Percentiles rank a stretch among this genome's conserved stretches.
phyloP scores from a whole-genome alignment of 108 stramenopile species.

The Cyclostephanos tholiformis region DNA sequence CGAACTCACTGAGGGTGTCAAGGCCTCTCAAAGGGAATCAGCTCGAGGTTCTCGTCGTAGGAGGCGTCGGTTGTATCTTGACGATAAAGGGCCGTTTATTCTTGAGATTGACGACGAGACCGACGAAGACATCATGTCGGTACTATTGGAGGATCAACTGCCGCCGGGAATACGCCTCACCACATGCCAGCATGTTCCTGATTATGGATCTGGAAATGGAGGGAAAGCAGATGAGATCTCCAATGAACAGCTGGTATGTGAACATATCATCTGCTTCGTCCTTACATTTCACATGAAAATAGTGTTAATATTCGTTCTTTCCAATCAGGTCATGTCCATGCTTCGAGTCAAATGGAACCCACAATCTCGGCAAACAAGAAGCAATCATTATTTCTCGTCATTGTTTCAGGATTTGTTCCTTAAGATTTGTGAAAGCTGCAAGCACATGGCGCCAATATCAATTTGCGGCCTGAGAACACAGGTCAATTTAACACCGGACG shows the following conservation, averaged over 20 bases:
- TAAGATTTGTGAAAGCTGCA: slow-evolving; percentile 68
- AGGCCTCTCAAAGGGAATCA: slow-evolving; percentile 30
- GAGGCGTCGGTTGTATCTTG: slow-evolving; percentile 75
- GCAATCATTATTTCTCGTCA: slow-evolving; percentile 77
- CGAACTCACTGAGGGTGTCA: slow-evolving; percentile 44
- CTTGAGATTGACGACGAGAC: slow-evolving; percentile 93
- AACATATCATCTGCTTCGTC: background rate
- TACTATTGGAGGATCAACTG: slow-evolving; percentile 71
- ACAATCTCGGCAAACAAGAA: slow-evolving; percentile 70
- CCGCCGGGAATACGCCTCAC: slow-evolving; percentile 75
- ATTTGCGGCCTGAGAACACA: slow-evolving; percentile 84
- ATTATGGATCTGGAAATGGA: slow-evolving; percentile 74
- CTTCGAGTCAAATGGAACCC: slow-evolving; percentile 88
- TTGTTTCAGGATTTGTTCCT: slow-evolving; percentile 86
- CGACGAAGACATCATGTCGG: slow-evolving; percentile 86
- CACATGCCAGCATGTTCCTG: slow-evolving; percentile 77
- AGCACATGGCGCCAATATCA: slow-evolving; percentile 65
- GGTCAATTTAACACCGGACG: slow-evolving; percentile 89
- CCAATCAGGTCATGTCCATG: slow-evolving; percentile 68
- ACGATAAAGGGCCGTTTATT: slow-evolving; percentile 85
- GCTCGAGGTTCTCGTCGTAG: slow-evolving; percentile 32
- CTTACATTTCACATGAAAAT: background rate
- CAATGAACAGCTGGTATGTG: slow-evolving; percentile 70
- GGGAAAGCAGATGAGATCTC: slow-evolving; percentile 55
- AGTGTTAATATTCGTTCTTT: background rate